Percentiles rank a stretch among this genome's conserved stretches.
phyloP scores from a whole-genome alignment of 2,329 filamentous ascomycete species.

The Herpotrichia juniperi region DNA sequence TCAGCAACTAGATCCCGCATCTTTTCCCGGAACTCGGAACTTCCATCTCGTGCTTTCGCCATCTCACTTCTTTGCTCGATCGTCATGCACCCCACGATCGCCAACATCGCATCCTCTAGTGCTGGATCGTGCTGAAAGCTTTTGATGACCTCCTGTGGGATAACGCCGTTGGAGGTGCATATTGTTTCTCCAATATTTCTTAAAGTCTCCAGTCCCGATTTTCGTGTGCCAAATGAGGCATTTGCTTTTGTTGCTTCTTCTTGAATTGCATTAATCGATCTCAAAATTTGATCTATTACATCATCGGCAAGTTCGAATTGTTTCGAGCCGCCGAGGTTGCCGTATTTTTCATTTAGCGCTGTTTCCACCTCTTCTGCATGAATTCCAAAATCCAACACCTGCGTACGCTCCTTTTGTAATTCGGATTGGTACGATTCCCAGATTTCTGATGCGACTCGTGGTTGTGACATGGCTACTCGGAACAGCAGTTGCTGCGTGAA shows the following conservation, averaged over 20 bases:
- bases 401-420: background rate
- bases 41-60: background rate
- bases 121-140: background rate
- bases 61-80: background rate
- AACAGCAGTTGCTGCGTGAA: background rate
- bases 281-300: background rate
- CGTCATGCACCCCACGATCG: background rate
- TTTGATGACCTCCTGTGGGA: background rate
- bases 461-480: background rate
- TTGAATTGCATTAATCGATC: background rate
- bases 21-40: background rate
- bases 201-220: background rate
- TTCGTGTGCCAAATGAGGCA: background rate
- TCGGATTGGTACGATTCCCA: background rate
- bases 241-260: constrained; percentile 1
- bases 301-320: background rate
- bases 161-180: background rate
- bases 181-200: background rate
- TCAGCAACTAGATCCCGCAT: background rate
- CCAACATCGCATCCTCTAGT: background rate
- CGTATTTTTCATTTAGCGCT: background rate
- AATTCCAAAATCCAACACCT: background rate
- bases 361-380: background rate
- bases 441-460: constrained; percentile 1
- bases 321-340: background rate